Evolutionary conservation across 2,329 filamentous ascomycete species (phyloP).

Genomic region (Calonectria pseudoreteaudii): DNA sequence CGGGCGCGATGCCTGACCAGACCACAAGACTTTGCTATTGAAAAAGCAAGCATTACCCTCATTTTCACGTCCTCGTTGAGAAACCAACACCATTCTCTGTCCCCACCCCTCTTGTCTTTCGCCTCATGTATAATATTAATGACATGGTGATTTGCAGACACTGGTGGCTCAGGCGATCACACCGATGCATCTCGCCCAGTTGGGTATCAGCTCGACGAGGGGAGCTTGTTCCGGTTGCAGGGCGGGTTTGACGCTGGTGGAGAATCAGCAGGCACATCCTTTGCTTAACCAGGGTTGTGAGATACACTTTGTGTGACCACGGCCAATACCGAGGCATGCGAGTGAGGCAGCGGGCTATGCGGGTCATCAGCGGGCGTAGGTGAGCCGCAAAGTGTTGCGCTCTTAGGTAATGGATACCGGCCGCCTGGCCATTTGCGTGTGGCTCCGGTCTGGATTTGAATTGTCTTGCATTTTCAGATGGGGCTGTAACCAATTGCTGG

Average conservation of each 20-base stretch:
- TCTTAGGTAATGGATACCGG: slow-evolving; percentile 19
- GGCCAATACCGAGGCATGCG: background rate
- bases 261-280: slow-evolving; percentile 12
- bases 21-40: background rate
- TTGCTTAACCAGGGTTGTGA: slow-evolving; percentile 2
- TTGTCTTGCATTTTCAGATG: background rate
- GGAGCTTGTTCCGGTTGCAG: background rate
- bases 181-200: slow-evolving; percentile 8
- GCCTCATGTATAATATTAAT: background rate
- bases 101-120: background rate
- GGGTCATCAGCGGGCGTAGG: slow-evolving; percentile 16
- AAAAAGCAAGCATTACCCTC: background rate
- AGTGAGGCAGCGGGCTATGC: background rate
- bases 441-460: background rate
- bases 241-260: slow-evolving; percentile 20
- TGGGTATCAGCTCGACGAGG: background rate
- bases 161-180: background rate
- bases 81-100: too few species aligned
- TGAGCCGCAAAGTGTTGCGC: slow-evolving; percentile 4
- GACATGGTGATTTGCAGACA: background rate
- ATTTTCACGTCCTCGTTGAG: background rate
- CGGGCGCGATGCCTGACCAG: background rate
- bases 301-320: slow-evolving; percentile 1
- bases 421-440: background rate
- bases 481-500: background rate